Base-by-base conservation (phyloP, 352 stramenopile genomes). In the Phytophthora cajani region DNA sequence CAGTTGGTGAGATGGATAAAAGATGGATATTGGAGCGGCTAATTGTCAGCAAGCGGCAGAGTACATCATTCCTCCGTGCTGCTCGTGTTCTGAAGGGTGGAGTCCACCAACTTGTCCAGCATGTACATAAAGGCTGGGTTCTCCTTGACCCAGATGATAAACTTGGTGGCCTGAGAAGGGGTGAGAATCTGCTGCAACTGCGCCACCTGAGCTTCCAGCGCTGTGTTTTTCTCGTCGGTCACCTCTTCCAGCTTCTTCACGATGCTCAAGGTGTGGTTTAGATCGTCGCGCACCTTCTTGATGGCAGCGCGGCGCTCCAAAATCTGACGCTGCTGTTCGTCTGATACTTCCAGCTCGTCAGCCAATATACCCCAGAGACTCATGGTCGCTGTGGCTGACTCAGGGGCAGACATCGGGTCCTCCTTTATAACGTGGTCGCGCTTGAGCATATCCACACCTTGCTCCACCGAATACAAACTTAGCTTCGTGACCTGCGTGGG, bases 101-200 rank as follows among this genome's bases (percentile, higher is more conserved):
- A 89, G 69, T 92, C 82, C 52, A 92, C 85, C 27, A 94, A 67
- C 60, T 91, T 91, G 72, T 94, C 85, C 51, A 94, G 74, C 87
- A 94, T 94, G 67, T 94, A 94, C 87, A 94, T 94, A 64, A 94
- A 92, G 19, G 87, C 87, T 56, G 84, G 87, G 46, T 94, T 94
- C 49, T 94, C 84, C 62, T 94, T 94, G 16, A 94, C 87, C 87
- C 87, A 94, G 60, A 94, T 89, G 78, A 94, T 94, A 75, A 94
- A 94, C 69, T 88, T 92, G 66, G 87, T 92, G 25, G 85, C 82
- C 61, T 94, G 87, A 47, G 85, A 87, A 9, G 87, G 84, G 14
- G 84, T 94, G 17, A 94, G 74, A 53, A 94, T 92, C 44, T 85
- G 77, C 64, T 94, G 87, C 5, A 94, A 67, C 61, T 89, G 66